Evolutionary conservation across 306 rosid genomes (phyloP).

Genomic region (Leucaena leucocephala): DNA sequence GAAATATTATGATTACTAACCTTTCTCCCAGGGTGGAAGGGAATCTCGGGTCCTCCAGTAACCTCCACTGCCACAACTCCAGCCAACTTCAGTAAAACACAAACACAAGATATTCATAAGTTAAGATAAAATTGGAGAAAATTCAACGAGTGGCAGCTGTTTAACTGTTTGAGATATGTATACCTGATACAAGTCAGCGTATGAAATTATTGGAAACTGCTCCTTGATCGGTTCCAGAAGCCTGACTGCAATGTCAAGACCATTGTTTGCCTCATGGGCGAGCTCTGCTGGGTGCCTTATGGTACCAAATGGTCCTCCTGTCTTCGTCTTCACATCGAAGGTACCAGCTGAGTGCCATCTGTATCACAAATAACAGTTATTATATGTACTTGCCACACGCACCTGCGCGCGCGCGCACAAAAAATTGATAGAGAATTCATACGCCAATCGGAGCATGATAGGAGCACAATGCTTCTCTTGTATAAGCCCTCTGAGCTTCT

Average conservation of each 20-base stretch:
- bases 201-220: constrained; percentile 52
- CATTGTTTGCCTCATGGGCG: constrained; percentile 61
- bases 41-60: constrained; percentile 70
- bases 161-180: neutral
- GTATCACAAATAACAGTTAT: constrained; percentile 1
- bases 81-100: constrained; percentile 50
- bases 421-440: neutral
- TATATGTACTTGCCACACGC: neutral
- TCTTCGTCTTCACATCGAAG: constrained; percentile 50
- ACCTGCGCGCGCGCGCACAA: neutral
- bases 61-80: constrained; percentile 68
- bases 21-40: constrained; percentile 65
- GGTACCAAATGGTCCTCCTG: constrained; percentile 69
- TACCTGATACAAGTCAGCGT: constrained; percentile 67
- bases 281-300: constrained; percentile 58
- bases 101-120: neutral
- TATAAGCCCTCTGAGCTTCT: constrained; percentile 62
- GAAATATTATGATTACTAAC: constrained; percentile 36
- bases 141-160: neutral
- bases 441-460: constrained; percentile 67
- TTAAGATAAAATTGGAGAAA: neutral
- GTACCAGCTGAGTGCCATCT: constrained; percentile 82
- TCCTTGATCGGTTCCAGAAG: constrained; percentile 61
- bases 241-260: constrained; percentile 60
- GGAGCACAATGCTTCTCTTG: constrained; percentile 71